Base-by-base conservation (phyloP, 768 basidiomycete species). In the Tylopilus plumbeoviolaceoides region DNA sequence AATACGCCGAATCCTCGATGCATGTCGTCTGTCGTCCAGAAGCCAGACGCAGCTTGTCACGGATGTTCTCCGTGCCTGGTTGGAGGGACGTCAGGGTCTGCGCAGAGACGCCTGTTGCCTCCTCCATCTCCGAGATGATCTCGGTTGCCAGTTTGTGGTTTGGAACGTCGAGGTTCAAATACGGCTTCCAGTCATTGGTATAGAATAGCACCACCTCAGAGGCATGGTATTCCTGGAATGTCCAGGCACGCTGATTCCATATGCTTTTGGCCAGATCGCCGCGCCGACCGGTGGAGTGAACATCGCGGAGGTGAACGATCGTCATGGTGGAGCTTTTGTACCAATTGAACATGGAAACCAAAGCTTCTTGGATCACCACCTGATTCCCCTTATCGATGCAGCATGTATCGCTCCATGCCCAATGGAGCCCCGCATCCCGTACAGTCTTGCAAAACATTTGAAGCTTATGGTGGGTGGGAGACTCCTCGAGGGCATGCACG, bases 321-420 rank as follows among this genome's bases (percentile, higher is more conserved):
- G 51, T 52, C 51, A 41, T 17, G 5, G 38, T 7, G 11, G 51
- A 52, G 21, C 51, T 44, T 14, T 52, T 39, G 39, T 52, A 52
- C 51, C 51, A 52, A 30, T 52, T 52, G 45, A 52, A 52, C 51
- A 52, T 52, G 39, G 51, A 11, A 11, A 52, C 51, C 12, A 52
- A 23, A 3, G 51, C 51, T 41, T 52, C 51, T 33, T 52, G 51
- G 28, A 52, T 38, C 1, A 47, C 39, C n/a, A 54, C 23, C 39
- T 47, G 31, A 18, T 54, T 36, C 3, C n/a, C 5, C n/a, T 47
- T 54, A 25, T 59, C 18, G 15, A 59, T 54, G 25, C 58, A 59
- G 25, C 58, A 59, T 0, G 58, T 58, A 15, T 59, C 55, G 12
- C 50, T 48, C 57, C 57, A 58, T 1, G 50, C 50, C 57, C 54